Evolutionary conservation across 108 stramenopile species (phyloP).

Genomic region (Cylindrotheca fusiformis): DNA sequence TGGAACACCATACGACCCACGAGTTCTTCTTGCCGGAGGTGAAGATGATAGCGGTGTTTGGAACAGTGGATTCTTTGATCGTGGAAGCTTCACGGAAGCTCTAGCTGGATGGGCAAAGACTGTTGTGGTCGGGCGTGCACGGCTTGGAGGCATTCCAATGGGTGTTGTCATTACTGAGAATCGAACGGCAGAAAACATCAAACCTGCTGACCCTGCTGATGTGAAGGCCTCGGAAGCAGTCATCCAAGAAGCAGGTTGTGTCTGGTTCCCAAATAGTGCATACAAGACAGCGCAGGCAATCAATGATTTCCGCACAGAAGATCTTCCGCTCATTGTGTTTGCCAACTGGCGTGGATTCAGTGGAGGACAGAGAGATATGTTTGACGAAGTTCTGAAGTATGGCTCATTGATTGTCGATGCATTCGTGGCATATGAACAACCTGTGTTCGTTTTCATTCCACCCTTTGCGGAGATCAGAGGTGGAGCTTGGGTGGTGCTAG

Average conservation of each 20-base stretch:
- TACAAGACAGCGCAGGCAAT: constrained; percentile 99
- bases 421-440: constrained; percentile 96
- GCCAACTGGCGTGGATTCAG: constrained; percentile 99
- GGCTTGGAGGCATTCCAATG: constrained; percentile 97
- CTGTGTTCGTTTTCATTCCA: constrained; percentile 99
- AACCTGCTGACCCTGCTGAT: constrained; percentile 99
- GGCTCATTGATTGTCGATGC: constrained; percentile 98
- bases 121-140: constrained; percentile 94
- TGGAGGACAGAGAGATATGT: constrained; percentile 99
- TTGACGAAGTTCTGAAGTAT: constrained; percentile 99
- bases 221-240: constrained; percentile 89
- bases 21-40: constrained; percentile 78
- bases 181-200: constrained; percentile 89
- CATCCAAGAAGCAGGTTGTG: constrained; percentile 94
- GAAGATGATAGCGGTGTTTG: constrained; percentile 78
- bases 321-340: constrained; percentile 96
- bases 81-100: constrained; percentile 93
- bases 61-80: constrained; percentile 97
- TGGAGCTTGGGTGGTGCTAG: constrained; percentile 99
- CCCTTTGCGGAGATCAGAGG: constrained; percentile 98
- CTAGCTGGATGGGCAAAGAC: constrained; percentile 99
- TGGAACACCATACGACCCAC: constrained; percentile 94
- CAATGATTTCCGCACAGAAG: constrained; percentile 97
- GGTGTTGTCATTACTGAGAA: constrained; percentile 97
- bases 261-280: constrained; percentile 99